Evolutionary conservation across 2,329 filamentous ascomycete species (phyloP), one percentile per base, ranked within the genome.

Genomic region (Monilinia fructicola): DNA sequence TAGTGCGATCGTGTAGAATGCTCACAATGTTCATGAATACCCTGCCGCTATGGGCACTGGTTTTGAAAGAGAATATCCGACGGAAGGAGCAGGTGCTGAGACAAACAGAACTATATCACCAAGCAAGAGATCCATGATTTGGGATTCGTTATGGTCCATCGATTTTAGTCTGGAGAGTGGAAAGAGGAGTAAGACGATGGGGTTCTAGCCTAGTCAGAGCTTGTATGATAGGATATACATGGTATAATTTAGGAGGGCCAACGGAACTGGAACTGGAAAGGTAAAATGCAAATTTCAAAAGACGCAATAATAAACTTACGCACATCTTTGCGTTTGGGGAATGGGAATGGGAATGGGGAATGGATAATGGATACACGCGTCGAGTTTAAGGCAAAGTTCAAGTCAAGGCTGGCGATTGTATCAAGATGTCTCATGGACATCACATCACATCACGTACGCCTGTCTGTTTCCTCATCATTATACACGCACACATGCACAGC

Each of bases 141-240:
- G 85, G 85, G 85, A 87, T 70, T 81, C 84, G 16, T 76, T 89
- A 21, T 88, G 86, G 86, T 85, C 81, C 69, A 74, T 87, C 35
- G 85, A 88, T 71, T 80, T 87, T 55, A 85, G 79, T 69, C 82
- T 84, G 60, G 84, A 84, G 70, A 82, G 80, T 67, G 76, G 73
- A 46, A 74, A 70, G 54, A 69, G 28, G 46, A 10, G 14, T 16
- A 42, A 44, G 26, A 16, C 48, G 35, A 50, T 35, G 18, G 59
- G 59, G 2, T 31, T 53, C 31, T 62, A 53, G 35, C 9, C 2
- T 35, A 35, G 14, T 42, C 42, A 4, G 23, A 4, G 10, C 14
- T 50, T 48, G 6, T 31, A 46, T 60, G 28, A 60, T 50, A 60
- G 23, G 11, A 42, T 50, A 50, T 50, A 4, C 7, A 26, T 12